Evolutionary conservation across 805 yeast species (phyloP), one percentile per base, ranked within the genome.

Genomic region (Lipomyces orientalis): DNA sequence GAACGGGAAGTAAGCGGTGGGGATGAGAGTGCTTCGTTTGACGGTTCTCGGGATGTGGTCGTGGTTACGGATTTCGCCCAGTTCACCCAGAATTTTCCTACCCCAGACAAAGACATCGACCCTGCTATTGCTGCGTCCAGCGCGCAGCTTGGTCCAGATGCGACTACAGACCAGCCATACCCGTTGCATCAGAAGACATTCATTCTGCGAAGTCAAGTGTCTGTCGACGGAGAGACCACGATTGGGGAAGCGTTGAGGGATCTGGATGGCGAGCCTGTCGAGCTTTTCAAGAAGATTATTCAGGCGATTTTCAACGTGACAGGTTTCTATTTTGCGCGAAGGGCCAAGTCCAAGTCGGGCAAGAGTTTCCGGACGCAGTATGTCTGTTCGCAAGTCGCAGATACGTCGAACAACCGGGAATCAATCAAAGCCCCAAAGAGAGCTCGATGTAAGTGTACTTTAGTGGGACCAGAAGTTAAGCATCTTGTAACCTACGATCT

Each of bases 181-280:
- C 55, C 55, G 8, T 12, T 62, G 10, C 65, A 62, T 19, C 64
- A 62, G 22, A 35, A 49, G 37, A 51, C 69, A 14, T 66, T 66
- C 39, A 33, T 64, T 34, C 55, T 66, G n/a, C 67, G 61, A 10
- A 54, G 56, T 19, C 33, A 51, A 33, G 68, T 68, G 4, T 68
- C 71, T 5, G 61, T 68, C n/a, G 69, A 68, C 51, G 69, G 87
- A 29, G 92, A 90, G 0, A 84, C 82, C 66, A 85, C 81, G 67
- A 88, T 90, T 62, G 80, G 85, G 33, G 84, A 85, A 61, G 89
- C 89, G 93, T 87, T 90, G 43, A 75, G 80, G 34, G 82, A 79
- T 64, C 87, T 90, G 64, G 86, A 88, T 72, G 64, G 56, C 12
- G 71, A 68, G 56, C 71, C 71, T 2, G 64, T 66, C 5, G 71